Conservation (phyloP, 78 protist genomes). For the Creolimax fragrantissima region DNA sequence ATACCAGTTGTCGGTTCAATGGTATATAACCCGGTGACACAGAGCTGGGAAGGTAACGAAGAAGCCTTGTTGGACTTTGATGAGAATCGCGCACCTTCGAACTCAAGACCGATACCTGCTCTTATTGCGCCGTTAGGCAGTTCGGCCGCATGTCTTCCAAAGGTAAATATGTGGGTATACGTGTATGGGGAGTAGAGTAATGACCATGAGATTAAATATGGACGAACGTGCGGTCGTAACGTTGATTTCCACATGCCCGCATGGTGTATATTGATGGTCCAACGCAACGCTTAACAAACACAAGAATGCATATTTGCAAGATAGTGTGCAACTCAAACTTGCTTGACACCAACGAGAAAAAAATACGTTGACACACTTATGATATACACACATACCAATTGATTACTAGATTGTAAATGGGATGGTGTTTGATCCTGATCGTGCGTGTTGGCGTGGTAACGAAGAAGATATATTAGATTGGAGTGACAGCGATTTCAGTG, state of each 20-base stretch:
- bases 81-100: not conserved
- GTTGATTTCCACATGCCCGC: too few relatives aligned
- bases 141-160: not conserved
- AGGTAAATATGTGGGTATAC: not conserved
- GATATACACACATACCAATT: not conserved
- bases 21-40: not conserved
- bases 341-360: too few relatives aligned
- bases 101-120: not conserved
- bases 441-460: not conserved
- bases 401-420: not conserved
- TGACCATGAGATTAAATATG: too few relatives aligned
- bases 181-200: too few relatives aligned
- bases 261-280: too few relatives aligned
- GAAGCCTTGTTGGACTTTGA: not conserved
- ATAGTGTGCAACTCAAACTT: too few relatives aligned
- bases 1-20: not conserved
- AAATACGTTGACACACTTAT: too few relatives aligned
- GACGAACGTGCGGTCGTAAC: too few relatives aligned
- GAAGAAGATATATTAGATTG: not conserved
- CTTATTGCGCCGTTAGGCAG: not conserved
- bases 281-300: too few relatives aligned
- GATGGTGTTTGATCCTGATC: not conserved
- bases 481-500: not conserved
- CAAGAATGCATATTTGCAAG: too few relatives aligned
- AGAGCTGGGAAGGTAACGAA: constrained; percentile 20